Percentiles rank a stretch among this genome's conserved stretches.
Evolutionary conservation across 2,329 filamentous ascomycete genomes (phyloP).

Genomic region (Colletotrichum neosansevieriae): DNA sequence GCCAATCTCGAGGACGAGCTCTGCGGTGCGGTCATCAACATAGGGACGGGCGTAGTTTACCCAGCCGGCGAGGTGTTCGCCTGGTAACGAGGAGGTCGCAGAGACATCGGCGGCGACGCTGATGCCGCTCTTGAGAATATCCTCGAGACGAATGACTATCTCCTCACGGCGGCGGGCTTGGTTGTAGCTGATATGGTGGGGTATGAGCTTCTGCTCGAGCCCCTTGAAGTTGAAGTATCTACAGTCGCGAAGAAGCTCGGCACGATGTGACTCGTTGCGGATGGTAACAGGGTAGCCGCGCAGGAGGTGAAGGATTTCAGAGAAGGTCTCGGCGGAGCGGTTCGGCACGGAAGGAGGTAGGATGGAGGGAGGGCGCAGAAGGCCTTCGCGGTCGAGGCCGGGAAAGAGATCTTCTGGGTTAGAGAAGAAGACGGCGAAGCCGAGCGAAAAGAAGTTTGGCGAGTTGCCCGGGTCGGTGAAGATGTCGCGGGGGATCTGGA

Average conservation of each 20-base stretch:
- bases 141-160: constrained; percentile 83
- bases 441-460: constrained; percentile 96
- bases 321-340: constrained; percentile 85
- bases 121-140: constrained; percentile 89
- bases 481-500: constrained; percentile 89
- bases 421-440: constrained; percentile 89
- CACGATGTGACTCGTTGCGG: constrained; percentile 79
- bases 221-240: constrained; percentile 95
- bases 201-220: constrained; percentile 87
- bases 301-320: constrained; percentile 83
- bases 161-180: constrained; percentile 75
- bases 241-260: constrained; percentile 84
- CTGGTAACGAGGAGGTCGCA: constrained; percentile 44
- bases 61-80: constrained; percentile 58
- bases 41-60: constrained; percentile 88
- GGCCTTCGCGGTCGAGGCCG: constrained; percentile 80
- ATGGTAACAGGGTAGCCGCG: constrained; percentile 87
- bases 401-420: constrained; percentile 85
- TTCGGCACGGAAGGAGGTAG: constrained; percentile 84
- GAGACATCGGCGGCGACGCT: constrained; percentile 67
- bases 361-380: constrained; percentile 89
- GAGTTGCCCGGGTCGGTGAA: constrained; percentile 88
- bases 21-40: constrained; percentile 79
- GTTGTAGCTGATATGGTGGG: constrained; percentile 82
- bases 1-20: constrained; percentile 85